These are phyloP conservation scores for Penicillium sclerotigenum DNA, from an alignment of 2,329 filamentous ascomycete genomes.

Conservation along the genomic window DNA sequence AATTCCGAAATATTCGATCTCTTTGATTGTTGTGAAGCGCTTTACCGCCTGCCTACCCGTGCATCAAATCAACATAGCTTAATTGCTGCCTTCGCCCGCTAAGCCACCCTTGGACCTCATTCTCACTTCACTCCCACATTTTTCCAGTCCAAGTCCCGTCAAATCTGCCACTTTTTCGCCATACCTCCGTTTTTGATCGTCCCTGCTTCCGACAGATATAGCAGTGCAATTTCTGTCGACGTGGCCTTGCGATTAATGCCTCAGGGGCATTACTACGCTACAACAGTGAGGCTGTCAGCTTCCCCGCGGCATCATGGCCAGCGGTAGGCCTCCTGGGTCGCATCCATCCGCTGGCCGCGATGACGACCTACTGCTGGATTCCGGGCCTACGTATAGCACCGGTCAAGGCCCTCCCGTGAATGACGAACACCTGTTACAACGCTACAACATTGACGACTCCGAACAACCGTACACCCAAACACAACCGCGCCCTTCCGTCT, in stretches of 20 bases:
- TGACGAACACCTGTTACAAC: conserved; percentile 75
- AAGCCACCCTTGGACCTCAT: conserved; percentile 20
- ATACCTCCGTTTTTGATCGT: conserved; percentile 7
- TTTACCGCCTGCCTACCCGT: conserved; percentile 24
- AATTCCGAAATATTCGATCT: neutral
- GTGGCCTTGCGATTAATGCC: conserved; percentile 36
- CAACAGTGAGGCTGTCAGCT: conserved; percentile 35
- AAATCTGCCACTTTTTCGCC: neutral
- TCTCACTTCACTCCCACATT: conserved; percentile 5
- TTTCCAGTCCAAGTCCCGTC: neutral
- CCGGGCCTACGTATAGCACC: conserved; percentile 59
- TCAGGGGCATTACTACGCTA: conserved; percentile 30
- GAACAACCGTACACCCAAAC: conserved; percentile 52
- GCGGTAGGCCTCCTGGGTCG: conserved; percentile 54
- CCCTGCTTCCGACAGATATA: conserved; percentile 4
- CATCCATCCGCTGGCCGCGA: conserved; percentile 45
- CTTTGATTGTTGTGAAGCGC: conserved; percentile 2
- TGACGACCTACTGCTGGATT: conserved; percentile 44
- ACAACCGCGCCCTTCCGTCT: conserved; percentile 75
- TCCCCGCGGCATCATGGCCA: conserved; percentile 43
- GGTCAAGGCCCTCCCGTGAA: conserved; percentile 75
- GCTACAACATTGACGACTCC: conserved; percentile 67
- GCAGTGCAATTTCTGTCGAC: conserved; percentile 8
- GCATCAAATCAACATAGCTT: conserved; percentile 21
- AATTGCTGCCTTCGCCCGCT: conserved; percentile 24